A percentile compares a stretch with the other conserved stretches of the same genome.
phyloP scores from a whole-genome alignment of 140 eudicot species.

The Erigeron philadelphicus region DNA sequence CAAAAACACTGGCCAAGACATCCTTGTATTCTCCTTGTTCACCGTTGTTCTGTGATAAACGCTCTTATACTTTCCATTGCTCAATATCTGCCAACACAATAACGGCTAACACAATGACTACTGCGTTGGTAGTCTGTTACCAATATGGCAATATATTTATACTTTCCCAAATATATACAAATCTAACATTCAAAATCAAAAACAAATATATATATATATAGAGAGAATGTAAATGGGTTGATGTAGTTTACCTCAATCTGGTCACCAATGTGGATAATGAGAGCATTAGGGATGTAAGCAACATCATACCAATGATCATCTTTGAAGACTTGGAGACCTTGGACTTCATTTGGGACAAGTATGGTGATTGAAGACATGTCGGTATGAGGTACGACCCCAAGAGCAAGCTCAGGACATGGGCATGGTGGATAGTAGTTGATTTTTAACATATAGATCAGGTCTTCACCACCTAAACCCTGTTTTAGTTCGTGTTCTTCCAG shows the following conservation, averaged over 20 bases:
- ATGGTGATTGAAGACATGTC: constrained; percentile 37
- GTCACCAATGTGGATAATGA: constrained; percentile 38
- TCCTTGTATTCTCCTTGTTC: constrained; percentile 42
- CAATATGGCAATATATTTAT: too few relatives aligned
- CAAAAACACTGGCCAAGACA: constrained; percentile 50
- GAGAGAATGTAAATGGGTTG: neutral
- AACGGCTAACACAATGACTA: neutral
- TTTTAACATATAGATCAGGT: constrained; percentile 30
- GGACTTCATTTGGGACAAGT: constrained; percentile 52
- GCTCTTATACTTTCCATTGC: constrained; percentile 41
- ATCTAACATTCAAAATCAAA: neutral
- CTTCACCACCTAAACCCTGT: constrained; percentile 37
- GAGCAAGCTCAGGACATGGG: constrained; percentile 50
- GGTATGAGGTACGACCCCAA: constrained; percentile 42
- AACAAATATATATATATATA: neutral
- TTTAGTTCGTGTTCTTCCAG: constrained; percentile 33
- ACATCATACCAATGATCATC: constrained; percentile 43
- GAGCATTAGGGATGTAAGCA: constrained; percentile 46
- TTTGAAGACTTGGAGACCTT: constrained; percentile 40
- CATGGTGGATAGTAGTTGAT: constrained; percentile 54
- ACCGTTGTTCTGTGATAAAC: constrained; percentile 43
- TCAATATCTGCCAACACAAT: constrained; percentile 32
- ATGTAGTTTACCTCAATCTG: constrained; percentile 32
- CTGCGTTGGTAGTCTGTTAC: too few relatives aligned
- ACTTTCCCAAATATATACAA: neutral